phyloP scores from a whole-genome alignment of 2,329 filamentous ascomycete species.

The Ilyonectria robusta region DNA sequence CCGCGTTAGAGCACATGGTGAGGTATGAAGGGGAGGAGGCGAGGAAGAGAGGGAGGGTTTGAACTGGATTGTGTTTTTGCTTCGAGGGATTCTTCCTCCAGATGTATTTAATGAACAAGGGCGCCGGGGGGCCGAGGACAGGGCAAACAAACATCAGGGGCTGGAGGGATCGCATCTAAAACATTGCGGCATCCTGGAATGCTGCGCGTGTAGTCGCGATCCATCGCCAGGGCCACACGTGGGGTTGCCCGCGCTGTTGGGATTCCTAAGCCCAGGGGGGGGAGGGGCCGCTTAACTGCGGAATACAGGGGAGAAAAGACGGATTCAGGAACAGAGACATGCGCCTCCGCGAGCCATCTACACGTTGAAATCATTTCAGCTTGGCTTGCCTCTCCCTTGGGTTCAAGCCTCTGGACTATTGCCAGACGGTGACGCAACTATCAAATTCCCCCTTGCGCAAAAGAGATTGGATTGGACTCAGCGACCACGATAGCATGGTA shows the following conservation, averaged over 20 bases:
- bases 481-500: background rate
- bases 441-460: background rate
- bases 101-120: conserved; percentile 12
- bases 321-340: conserved; percentile 3
- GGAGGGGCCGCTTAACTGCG: background rate
- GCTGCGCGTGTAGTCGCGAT: conserved; percentile 25
- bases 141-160: conserved; percentile 23
- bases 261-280: background rate
- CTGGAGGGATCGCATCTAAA: conserved; percentile 18
- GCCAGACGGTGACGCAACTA: background rate
- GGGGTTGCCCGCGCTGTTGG: background rate
- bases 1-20: background rate
- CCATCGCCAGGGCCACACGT: background rate
- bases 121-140: conserved; percentile 13
- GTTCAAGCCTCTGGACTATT: background rate
- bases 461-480: background rate
- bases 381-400: conserved; percentile 2
- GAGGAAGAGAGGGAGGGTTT: conserved; percentile 4
- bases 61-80: background rate
- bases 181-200: conserved; percentile 30
- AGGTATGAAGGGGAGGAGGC: background rate
- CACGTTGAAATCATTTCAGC: background rate
- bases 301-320: background rate
- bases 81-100: background rate
- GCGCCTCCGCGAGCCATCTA: background rate